phyloP scores from a whole-genome alignment of 768 basidiomycete species.

The Dictyophora rubrovolvata region DNA sequence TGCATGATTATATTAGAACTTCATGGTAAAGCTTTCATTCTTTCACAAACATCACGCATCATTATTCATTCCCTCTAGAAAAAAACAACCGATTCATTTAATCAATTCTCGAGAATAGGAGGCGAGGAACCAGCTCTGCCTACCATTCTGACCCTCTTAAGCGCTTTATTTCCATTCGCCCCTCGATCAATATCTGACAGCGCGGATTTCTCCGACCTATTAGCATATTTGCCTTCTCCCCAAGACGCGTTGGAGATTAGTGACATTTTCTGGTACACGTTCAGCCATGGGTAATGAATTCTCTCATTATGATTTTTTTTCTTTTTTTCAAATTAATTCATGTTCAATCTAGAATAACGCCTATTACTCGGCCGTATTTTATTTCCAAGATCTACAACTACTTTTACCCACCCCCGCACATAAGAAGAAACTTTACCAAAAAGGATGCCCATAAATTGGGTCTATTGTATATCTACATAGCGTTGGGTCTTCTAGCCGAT shows the following conservation, averaged over 20 bases:
- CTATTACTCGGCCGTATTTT: neutral
- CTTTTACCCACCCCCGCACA: neutral
- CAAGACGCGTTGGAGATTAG: neutral
- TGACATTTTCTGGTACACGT: neutral
- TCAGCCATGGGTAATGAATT: neutral
- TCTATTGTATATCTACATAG: neutral
- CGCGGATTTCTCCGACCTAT: neutral
- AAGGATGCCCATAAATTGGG: constrained; percentile 1
- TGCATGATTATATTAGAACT: neutral
- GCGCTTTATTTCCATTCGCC: constrained; percentile 1
- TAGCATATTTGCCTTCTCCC: neutral
- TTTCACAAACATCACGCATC: neutral
- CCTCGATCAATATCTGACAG: neutral
- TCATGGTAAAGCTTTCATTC: neutral
- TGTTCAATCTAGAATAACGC: neutral
- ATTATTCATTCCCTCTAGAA: neutral
- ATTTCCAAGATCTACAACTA: neutral
- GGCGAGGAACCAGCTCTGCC: neutral
- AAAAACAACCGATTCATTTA: neutral
- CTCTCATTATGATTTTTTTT: neutral
- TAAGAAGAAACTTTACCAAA: neutral
- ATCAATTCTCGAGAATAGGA: neutral
- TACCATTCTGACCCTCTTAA: neutral
- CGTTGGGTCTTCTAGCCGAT: constrained; percentile 1
- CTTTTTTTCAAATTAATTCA: neutral